These are phyloP conservation scores for Chrysoporthe puriensis DNA, from an alignment of 2,329 filamentous ascomycete species.

Conservation along the genomic window DNA sequence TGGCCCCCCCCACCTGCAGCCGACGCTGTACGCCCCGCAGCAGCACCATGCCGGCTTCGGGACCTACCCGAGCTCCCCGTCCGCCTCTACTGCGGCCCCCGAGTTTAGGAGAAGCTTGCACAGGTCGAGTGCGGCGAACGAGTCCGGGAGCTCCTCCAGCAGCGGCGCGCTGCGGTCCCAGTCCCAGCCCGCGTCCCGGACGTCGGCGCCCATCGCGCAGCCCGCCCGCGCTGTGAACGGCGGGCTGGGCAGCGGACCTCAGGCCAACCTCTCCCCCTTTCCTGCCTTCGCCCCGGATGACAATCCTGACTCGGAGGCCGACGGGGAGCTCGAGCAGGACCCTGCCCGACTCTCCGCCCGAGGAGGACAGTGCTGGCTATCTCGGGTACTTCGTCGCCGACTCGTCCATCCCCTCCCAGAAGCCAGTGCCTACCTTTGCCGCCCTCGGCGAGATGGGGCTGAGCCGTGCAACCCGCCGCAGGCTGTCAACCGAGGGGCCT, in stretches of 20 bases:
- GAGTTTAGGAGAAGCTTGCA: constrained; percentile 63
- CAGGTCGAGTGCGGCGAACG: constrained; percentile 54
- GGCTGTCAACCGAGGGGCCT: constrained; percentile 57
- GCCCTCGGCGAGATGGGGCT: constrained; percentile 53
- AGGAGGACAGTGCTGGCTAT: constrained; percentile 49
- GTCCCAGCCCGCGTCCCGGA: constrained; percentile 65
- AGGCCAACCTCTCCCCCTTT: constrained; percentile 54
- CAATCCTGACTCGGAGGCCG: constrained; percentile 47
- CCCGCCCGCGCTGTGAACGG: constrained; percentile 43
- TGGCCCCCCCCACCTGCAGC: constrained; percentile 48
- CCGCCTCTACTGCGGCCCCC: constrained; percentile 47
- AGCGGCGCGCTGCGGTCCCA: constrained; percentile 65
- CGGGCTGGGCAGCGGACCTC: constrained; percentile 41
- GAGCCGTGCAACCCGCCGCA: constrained; percentile 46
- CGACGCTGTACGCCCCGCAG: constrained; percentile 51
- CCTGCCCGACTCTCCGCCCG: constrained; percentile 49
- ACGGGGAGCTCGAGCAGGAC: constrained; percentile 49
- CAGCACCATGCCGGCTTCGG: constrained; percentile 44
- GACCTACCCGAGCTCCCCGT: constrained; percentile 61
- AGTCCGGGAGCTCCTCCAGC: constrained; percentile 50
- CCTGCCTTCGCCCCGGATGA: constrained; percentile 63
- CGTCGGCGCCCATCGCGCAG: constrained; percentile 40
- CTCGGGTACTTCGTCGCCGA: constrained; percentile 44
- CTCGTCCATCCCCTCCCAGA: constrained; percentile 34
- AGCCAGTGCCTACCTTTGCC: constrained; percentile 43